Evolutionary conservation across 2,329 filamentous ascomycete genomes (phyloP).

Genomic region (Magnaporthiopsis rhizophila): DNA sequence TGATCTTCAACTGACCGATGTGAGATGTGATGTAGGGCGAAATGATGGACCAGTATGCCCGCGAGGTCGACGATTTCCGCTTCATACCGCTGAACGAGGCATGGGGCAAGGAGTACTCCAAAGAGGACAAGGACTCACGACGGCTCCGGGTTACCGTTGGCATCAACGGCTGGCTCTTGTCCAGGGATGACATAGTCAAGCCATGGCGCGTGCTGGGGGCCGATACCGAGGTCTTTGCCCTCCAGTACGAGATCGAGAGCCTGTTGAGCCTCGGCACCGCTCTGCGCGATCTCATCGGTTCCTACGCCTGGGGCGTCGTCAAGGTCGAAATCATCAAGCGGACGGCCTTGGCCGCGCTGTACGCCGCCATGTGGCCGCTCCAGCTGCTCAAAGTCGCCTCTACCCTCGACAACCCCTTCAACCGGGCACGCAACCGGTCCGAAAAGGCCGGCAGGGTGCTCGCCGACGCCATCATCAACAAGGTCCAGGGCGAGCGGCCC

Average conservation of each 20-base stretch:
- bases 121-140: constrained; percentile 26
- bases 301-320: constrained; percentile 66
- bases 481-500: constrained; percentile 71
- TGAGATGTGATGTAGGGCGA: constrained; percentile 41
- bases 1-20: not conserved
- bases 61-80: constrained; percentile 72
- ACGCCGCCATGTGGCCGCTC: constrained; percentile 63
- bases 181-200: constrained; percentile 64
- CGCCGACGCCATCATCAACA: constrained; percentile 75
- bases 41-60: constrained; percentile 82
- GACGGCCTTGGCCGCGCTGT: constrained; percentile 60
- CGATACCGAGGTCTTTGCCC: constrained; percentile 72
- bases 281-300: constrained; percentile 63
- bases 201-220: constrained; percentile 71
- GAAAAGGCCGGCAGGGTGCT: constrained; percentile 75
- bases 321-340: constrained; percentile 67
- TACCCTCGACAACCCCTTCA: constrained; percentile 75
- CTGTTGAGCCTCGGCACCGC: constrained; percentile 69
- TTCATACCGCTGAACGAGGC: constrained; percentile 65
- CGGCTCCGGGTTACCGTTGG: constrained; percentile 75
- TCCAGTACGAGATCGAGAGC: constrained; percentile 74
- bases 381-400: constrained; percentile 58
- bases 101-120: constrained; percentile 25
- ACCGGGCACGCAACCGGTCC: constrained; percentile 64
- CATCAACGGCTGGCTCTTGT: constrained; percentile 77